Percentiles rank a stretch among this genome's conserved stretches.
Conservation (phyloP, 441 rosid species). For the Iberis amara region DNA sequence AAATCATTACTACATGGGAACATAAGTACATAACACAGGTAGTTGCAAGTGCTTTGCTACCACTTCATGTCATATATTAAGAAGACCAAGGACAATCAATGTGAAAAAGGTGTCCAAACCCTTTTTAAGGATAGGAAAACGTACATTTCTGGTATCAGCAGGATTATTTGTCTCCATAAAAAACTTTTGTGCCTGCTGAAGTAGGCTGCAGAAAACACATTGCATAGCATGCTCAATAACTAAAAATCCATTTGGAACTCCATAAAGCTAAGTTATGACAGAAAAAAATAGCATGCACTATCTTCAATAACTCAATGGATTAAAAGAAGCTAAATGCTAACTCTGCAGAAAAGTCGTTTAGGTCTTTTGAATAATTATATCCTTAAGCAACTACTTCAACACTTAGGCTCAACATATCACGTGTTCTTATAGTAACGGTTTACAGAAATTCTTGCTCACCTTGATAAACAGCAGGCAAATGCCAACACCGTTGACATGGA, state of each 20-base stretch:
- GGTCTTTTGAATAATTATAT: conserved; percentile 4
- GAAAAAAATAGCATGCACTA: neutral
- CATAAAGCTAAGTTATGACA: conserved; percentile 7
- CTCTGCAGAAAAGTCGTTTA: conserved; percentile 2
- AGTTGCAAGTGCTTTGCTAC: neutral
- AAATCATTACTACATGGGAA: neutral
- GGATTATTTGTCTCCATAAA: conserved; percentile 48
- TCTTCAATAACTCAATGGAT: neutral
- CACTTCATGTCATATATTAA: neutral
- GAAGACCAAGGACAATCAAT: conserved; percentile 11
- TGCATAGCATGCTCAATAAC: conserved; percentile 19
- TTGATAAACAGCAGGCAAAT: conserved; percentile 63
- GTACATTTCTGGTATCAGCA: conserved; percentile 45
- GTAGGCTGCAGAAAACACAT: conserved; percentile 41
- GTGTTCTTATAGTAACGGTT: conserved; percentile 6
- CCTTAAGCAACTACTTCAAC: conserved; percentile 8
- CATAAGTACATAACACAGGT: neutral
- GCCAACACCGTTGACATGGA: conserved; percentile 60
- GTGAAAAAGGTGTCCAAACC: conserved; percentile 1
- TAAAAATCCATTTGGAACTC: conserved; percentile 4
- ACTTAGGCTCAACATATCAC: conserved; percentile 12
- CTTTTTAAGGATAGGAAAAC: conserved; percentile 27
- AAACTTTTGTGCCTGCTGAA: conserved; percentile 48
- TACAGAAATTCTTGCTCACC: conserved; percentile 38
- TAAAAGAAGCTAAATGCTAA: conserved; percentile 8